Conservation (phyloP, 208 protist species). For the Leishmania braziliensis region DNA sequence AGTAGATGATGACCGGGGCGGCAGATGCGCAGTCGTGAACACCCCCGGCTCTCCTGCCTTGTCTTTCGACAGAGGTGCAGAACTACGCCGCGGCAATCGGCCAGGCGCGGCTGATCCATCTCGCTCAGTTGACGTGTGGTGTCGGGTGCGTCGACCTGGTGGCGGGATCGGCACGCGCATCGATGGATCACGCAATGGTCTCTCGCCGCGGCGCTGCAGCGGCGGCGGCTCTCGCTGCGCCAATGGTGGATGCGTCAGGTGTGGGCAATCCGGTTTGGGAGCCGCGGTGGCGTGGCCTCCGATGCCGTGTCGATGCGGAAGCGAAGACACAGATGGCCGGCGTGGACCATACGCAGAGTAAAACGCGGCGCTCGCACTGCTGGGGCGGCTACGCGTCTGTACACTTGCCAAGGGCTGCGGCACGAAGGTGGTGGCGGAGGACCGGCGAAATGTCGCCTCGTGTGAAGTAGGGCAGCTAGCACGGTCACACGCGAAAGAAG, state of each 20-base stretch:
- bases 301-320: not conserved
- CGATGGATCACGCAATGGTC: not conserved
- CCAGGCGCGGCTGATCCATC: not conserved
- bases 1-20: not conserved
- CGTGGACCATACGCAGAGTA: slow-evolving; percentile 7
- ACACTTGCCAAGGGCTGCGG: not conserved
- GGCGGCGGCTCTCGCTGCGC: not conserved
- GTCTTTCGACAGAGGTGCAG: no score
- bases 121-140: not conserved
- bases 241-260: not conserved
- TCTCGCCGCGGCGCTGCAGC: not conserved
- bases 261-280: not conserved
- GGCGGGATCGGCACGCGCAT: slow-evolving; percentile 13
- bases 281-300: not conserved
- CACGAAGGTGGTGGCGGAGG: not conserved
- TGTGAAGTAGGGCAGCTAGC: not conserved
- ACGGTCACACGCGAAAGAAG: not conserved
- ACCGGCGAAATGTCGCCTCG: not conserved
- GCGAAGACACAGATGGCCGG: not conserved
- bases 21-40: not conserved
- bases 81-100: no score
- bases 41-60: not conserved
- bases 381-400: slow-evolving; percentile 3
- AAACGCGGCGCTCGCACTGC: slow-evolving; percentile 11
- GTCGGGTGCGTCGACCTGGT: not conserved